phyloP scores from a whole-genome alignment of 192 early-diverging fungal genomes.

The Backusella sp. region DNA sequence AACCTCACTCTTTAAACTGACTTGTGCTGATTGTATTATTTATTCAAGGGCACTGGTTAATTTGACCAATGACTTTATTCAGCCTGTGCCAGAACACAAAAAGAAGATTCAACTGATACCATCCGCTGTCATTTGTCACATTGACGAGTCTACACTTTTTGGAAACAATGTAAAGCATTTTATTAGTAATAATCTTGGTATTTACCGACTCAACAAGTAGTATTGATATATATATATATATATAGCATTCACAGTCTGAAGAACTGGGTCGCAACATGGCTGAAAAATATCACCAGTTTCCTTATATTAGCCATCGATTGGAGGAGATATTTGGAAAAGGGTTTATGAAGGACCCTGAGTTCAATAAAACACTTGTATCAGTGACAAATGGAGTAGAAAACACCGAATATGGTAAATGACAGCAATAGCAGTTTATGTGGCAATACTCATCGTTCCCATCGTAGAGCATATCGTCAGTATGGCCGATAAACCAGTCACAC shows the following conservation, averaged over 20 bases:
- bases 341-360: conserved; percentile 37
- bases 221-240: background rate
- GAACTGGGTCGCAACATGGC: conserved; percentile 42
- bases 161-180: conserved; percentile 22
- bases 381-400: conserved; percentile 11
- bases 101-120: conserved; percentile 61
- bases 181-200: no score
- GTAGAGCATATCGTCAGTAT: conserved; percentile 23
- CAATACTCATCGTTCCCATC: background rate
- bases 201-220: background rate
- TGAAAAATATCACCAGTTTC: conserved; percentile 39
- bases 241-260: conserved; percentile 32
- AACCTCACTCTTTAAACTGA: background rate
- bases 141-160: conserved; percentile 72
- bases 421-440: background rate
- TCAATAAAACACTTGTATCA: conserved; percentile 35
- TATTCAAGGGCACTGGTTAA: conserved; percentile 59
- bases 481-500: background rate
- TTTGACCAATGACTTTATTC: conserved; percentile 61
- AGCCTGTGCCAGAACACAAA: conserved; percentile 48
- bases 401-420: conserved; percentile 10
- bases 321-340: conserved; percentile 65
- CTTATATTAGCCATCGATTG: conserved; percentile 44
- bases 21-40: background rate
- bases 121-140: conserved; percentile 68